Percentiles rank a stretch among this genome's conserved stretches.
phyloP scores from a whole-genome alignment of 2,329 filamentous ascomycete genomes.

The Penicillium frequentans region DNA sequence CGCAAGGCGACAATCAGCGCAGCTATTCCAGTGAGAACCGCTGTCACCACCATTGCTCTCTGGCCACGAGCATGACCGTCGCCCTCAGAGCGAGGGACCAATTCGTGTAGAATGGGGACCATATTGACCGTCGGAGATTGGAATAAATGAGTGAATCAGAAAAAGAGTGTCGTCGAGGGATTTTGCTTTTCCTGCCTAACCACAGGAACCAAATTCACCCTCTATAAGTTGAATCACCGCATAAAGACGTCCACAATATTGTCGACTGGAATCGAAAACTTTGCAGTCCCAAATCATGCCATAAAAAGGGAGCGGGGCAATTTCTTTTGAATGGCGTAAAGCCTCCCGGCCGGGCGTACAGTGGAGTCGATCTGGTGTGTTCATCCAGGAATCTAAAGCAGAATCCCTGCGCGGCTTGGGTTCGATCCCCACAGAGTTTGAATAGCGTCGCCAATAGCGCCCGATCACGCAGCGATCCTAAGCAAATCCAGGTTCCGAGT shows the following conservation, averaged over 20 bases:
- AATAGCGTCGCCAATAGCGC: conserved; percentile 22
- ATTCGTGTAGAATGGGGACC: conserved; percentile 4
- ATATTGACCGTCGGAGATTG: not conserved
- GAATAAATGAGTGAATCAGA: not conserved
- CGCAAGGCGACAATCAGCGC: conserved; percentile 29
- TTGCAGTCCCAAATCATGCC: conserved; percentile 1
- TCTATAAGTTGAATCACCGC: not conserved
- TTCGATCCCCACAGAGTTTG: conserved; percentile 2
- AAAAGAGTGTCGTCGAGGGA: not conserved
- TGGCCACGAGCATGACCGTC: conserved; percentile 24
- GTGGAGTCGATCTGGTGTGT: conserved; percentile 11
- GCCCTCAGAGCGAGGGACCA: conserved; percentile 17
- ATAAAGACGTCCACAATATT: not conserved
- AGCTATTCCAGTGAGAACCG: conserved; percentile 28
- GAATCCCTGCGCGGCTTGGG: not conserved
- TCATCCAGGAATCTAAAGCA: conserved; percentile 7
- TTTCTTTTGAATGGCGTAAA: conserved; percentile 10
- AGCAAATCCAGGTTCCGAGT: not conserved
- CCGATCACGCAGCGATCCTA: conserved; percentile 9
- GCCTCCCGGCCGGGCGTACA: not conserved
- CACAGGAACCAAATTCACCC: not conserved
- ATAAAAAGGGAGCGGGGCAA: conserved; percentile 5
- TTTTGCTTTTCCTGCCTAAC: not conserved
- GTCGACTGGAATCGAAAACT: not conserved
- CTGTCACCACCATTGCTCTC: conserved; percentile 32